Evolutionary conservation across 352 stramenopile genomes (phyloP).

Genomic region (Globisporangium cystogenes): DNA sequence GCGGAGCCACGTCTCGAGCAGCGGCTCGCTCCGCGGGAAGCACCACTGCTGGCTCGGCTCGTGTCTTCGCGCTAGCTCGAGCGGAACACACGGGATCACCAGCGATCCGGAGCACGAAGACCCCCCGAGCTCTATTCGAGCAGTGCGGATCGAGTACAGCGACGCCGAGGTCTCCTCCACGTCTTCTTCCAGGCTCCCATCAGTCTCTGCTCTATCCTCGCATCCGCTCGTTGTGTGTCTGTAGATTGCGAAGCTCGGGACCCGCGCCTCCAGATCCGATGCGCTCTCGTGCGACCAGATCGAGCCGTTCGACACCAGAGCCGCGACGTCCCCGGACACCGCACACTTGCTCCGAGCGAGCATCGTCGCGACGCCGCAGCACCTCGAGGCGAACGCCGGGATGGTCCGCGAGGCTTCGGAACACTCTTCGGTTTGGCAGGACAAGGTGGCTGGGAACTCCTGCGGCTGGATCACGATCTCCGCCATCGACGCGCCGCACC

Average conservation of each 20-base stretch:
- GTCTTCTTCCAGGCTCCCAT: not conserved
- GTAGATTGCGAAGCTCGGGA: not conserved
- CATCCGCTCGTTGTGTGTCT: not conserved
- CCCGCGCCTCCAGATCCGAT: not conserved
- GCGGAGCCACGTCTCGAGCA: slow-evolving; percentile 1
- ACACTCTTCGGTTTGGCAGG: not conserved
- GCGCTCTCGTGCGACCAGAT: slow-evolving; percentile 9
- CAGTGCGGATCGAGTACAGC: slow-evolving; percentile 3
- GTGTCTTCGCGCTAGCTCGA: not conserved
- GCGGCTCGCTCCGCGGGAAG: not conserved
- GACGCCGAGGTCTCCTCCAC: not conserved
- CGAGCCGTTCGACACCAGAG: not conserved
- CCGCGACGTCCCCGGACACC: not conserved
- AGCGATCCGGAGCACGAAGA: not conserved
- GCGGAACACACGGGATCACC: not conserved
- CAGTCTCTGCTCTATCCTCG: not conserved
- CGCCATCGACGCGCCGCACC: slow-evolving; percentile 1
- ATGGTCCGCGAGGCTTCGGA: not conserved
- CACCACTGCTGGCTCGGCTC: not conserved
- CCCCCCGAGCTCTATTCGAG: not conserved
- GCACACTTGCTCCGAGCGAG: not conserved
- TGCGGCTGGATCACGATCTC: slow-evolving; percentile 7
- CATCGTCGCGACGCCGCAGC: not conserved
- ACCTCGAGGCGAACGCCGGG: not conserved
- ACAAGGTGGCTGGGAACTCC: not conserved